Percentiles rank a stretch among this genome's conserved stretches.
Conservation (phyloP, 2,329 filamentous ascomycete species). For the Penicillium sp. region DNA sequence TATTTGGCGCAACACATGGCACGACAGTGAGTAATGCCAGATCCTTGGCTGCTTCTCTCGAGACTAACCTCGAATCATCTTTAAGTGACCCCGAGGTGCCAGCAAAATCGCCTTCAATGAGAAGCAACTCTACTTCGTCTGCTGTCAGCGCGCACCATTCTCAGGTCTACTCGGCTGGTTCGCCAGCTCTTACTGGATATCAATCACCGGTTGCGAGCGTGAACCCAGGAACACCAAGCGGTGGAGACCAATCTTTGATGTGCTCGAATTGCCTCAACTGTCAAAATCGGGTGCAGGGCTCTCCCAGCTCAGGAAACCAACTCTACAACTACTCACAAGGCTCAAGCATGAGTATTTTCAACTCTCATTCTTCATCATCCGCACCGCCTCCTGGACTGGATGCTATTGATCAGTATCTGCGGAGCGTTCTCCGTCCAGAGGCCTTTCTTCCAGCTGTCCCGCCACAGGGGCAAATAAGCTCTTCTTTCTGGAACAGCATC, state of each 20-base stretch:
- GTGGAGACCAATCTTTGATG: not conserved
- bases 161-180: not conserved
- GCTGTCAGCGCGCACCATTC: not conserved
- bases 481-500: conserved; percentile 12
- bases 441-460: conserved; percentile 5
- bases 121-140: conserved; percentile 8
- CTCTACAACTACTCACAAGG: not conserved
- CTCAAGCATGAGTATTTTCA: not conserved
- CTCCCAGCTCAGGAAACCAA: not conserved
- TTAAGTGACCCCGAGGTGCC: not conserved
- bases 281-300: not conserved
- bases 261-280: conserved; percentile 4
- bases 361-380: not conserved
- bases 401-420: conserved; percentile 8
- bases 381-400: not conserved
- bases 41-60: not conserved
- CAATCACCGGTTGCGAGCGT: not conserved
- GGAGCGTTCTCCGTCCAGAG: conserved; percentile 11
- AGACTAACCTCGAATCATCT: not conserved
- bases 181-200: not conserved
- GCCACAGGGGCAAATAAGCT: not conserved
- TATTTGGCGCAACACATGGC: conserved; percentile 50
- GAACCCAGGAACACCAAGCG: not conserved
- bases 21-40: conserved; percentile 43
- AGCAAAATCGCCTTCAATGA: not conserved